These are phyloP conservation scores for Nemania diffusa DNA, from an alignment of 2,329 filamentous ascomycete species.

Conservation along the genomic window DNA sequence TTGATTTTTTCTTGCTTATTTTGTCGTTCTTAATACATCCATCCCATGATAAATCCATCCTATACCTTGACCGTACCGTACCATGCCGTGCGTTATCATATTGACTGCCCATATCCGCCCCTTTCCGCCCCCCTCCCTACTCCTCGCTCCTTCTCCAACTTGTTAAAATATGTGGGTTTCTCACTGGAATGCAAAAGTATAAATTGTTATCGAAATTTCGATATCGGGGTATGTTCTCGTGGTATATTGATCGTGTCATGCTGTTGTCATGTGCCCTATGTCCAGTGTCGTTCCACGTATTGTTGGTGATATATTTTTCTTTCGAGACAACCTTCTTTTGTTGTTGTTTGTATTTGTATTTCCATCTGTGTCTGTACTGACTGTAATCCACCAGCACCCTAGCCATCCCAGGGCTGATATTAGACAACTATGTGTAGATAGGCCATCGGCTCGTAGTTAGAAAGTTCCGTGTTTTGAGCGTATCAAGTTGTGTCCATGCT, in stretches of 20 bases:
- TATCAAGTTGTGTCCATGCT: not conserved
- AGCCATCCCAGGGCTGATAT: not conserved
- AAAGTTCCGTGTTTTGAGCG: not conserved
- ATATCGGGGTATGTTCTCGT: not conserved
- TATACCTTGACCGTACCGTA: not conserved
- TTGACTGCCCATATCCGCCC: not conserved
- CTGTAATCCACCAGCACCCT: not conserved
- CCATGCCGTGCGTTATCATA: not conserved
- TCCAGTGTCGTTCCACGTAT: not conserved
- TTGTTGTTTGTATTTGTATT: not conserved
- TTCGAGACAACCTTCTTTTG: not conserved
- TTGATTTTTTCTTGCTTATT: not conserved
- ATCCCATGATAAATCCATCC: not conserved
- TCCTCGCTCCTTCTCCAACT: not conserved
- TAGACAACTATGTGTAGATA: not conserved
- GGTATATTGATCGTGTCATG: not conserved
- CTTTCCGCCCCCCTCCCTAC: not conserved
- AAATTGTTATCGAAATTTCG: not conserved
- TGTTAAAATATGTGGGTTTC: not conserved
- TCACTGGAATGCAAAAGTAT: not conserved
- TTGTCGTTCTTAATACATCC: not conserved
- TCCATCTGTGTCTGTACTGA: not conserved
- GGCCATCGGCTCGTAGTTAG: not conserved
- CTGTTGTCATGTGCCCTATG: not conserved
- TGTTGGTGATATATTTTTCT: not conserved